phyloP scores from a whole-genome alignment of 2,329 filamentous ascomycete genomes.

The Fusarium acutatum region DNA sequence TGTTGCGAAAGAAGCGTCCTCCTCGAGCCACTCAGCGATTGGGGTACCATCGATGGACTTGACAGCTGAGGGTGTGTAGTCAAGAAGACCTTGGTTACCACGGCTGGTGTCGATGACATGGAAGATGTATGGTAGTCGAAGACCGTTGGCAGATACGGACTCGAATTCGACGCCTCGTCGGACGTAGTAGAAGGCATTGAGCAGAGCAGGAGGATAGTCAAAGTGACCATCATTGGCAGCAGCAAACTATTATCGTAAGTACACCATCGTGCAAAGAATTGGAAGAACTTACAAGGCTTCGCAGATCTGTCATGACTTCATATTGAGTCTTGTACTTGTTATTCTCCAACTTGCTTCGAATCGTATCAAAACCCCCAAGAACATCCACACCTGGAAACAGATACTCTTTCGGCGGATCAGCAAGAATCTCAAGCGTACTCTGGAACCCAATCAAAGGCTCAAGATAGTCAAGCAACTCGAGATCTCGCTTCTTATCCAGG shows the following conservation, averaged over 20 bases:
- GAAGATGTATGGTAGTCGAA: conserved; percentile 28
- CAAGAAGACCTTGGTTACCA: conserved; percentile 22
- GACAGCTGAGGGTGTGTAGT: conserved; percentile 35
- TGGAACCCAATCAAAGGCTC: conserved; percentile 32
- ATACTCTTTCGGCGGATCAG: conserved; percentile 37
- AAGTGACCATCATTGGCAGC: conserved; percentile 38
- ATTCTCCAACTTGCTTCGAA: conserved; percentile 23
- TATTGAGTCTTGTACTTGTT: conserved; percentile 35
- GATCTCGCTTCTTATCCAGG: conserved; percentile 36
- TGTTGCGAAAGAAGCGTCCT: conserved; percentile 26
- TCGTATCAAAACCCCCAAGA: conserved; percentile 28
- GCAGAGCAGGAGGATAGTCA: conserved; percentile 35
- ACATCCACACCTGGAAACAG: conserved; percentile 36
- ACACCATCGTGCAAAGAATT: rapidly evolving
- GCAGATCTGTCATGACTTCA: conserved; percentile 35
- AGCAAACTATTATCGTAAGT: conserved; percentile 25
- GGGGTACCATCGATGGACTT: conserved; percentile 34
- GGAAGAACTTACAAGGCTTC: conserved; percentile 33
- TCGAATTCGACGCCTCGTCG: conserved; percentile 27
- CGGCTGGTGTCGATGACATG: conserved; percentile 22
- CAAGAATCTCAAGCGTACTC: conserved; percentile 36
- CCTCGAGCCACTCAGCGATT: conserved; percentile 34
- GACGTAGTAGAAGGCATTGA: conserved; percentile 29
- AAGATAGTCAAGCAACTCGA: conserved; percentile 35
- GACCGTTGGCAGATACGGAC: conserved; percentile 30